Percentiles rank a stretch among this genome's conserved stretches.
Conservation (phyloP, 768 basidiomycete species). For the Baorangia bicolor region DNA sequence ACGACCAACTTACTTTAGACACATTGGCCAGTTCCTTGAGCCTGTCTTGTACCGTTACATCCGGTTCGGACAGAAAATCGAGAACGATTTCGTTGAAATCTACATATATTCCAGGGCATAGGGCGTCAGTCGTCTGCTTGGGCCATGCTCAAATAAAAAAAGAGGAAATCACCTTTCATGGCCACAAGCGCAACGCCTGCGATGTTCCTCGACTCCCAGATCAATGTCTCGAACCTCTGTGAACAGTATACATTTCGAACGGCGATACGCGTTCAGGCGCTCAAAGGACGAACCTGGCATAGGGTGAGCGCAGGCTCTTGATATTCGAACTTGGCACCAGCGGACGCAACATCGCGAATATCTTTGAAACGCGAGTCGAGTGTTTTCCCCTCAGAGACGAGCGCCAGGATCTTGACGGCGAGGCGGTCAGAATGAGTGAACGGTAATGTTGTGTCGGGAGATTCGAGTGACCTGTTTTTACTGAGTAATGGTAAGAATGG, state of each 20-base stretch:
- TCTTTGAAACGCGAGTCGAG: conserved; percentile 15
- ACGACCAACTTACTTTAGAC: conserved; percentile 3
- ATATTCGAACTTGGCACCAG: conserved; percentile 4
- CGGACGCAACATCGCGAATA: conserved; percentile 7
- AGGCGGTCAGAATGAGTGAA: conserved; percentile 10
- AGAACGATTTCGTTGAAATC: conserved; percentile 24
- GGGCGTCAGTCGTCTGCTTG: neutral
- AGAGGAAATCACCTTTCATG: conserved; percentile 7
- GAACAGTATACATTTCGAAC: neutral
- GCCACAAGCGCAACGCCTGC: conserved; percentile 16
- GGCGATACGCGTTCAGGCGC: neutral
- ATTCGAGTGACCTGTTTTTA: neutral
- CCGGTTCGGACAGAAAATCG: conserved; percentile 14
- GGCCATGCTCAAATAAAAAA: neutral
- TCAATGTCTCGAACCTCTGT: conserved; percentile 13
- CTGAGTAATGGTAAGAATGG: neutral
- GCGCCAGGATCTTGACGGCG: conserved; percentile 1
- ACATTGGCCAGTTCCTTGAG: conserved; percentile 14
- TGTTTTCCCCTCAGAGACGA: conserved; percentile 13
- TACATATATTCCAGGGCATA: neutral
- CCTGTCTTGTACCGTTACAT: conserved; percentile 7
- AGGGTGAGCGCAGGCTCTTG: conserved; percentile 7
- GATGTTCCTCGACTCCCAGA: conserved; percentile 21
- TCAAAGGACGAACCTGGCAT: conserved; percentile 6
- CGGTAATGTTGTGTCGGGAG: neutral